phyloP scores from a whole-genome alignment of 2,329 filamentous ascomycete species.

The Epichloe gansuensis region DNA sequence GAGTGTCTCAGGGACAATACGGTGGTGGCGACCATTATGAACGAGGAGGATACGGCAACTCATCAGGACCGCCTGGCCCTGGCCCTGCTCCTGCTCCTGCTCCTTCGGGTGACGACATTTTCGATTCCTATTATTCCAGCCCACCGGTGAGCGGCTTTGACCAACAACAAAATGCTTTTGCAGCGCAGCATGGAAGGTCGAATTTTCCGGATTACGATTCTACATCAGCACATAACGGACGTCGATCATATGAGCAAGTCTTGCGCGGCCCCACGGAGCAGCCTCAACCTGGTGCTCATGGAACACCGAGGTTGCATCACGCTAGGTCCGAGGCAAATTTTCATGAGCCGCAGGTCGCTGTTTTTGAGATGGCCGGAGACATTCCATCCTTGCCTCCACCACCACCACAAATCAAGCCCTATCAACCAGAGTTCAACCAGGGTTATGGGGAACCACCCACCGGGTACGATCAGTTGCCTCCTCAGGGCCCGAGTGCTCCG shows the following conservation, averaged over 20 bases:
- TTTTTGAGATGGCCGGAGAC: slow-evolving; percentile 63
- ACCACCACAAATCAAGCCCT: slow-evolving; percentile 24
- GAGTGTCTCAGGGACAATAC: slow-evolving; percentile 23
- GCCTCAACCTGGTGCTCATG: slow-evolving; percentile 37
- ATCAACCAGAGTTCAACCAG: slow-evolving; percentile 14
- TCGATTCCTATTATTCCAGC: slow-evolving; percentile 41
- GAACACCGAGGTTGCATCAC: slow-evolving; percentile 41
- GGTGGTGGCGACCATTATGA: slow-evolving; percentile 17
- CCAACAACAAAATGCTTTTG: slow-evolving; percentile 12
- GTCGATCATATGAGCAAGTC: slow-evolving; percentile 36
- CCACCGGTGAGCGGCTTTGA: slow-evolving; percentile 18
- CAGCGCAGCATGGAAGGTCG: slow-evolving; percentile 12
- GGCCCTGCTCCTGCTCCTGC: slow-evolving; percentile 1
- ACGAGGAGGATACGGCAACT: slow-evolving; percentile 23
- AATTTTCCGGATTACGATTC: slow-evolving; percentile 33
- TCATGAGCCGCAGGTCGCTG: slow-evolving; percentile 50
- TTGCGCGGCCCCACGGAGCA: slow-evolving; percentile 28
- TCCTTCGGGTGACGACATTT: slow-evolving; percentile 37
- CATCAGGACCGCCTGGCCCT: slow-evolving; percentile 7
- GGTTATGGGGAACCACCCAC: slow-evolving; percentile 13
- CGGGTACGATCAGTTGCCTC: slow-evolving; percentile 16
- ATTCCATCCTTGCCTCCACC: slow-evolving; percentile 42
- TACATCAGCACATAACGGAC: slow-evolving; percentile 17
- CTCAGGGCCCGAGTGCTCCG: slow-evolving; percentile 21
- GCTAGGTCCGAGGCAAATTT: slow-evolving; percentile 59